These are phyloP conservation scores for Stachybotrys chlorohalonatus DNA, from an alignment of 2,329 filamentous ascomycete genomes.

Conservation along the genomic window DNA sequence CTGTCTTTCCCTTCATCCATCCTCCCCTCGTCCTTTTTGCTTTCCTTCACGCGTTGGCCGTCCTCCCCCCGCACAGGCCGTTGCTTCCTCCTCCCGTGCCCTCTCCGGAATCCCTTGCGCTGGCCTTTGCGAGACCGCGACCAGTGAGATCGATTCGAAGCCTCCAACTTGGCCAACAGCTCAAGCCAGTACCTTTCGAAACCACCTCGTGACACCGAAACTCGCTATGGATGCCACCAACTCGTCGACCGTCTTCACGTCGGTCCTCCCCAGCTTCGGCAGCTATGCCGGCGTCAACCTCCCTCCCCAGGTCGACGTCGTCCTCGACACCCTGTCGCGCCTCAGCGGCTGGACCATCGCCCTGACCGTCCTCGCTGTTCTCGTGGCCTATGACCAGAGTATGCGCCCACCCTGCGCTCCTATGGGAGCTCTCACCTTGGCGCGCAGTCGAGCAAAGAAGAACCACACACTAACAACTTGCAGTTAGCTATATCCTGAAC, in stretches of 20 bases:
- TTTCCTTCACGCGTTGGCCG: not conserved
- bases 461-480: conserved; percentile 4
- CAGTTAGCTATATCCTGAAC: conserved; percentile 65
- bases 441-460: not conserved
- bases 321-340: conserved; percentile 46
- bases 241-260: conserved; percentile 59
- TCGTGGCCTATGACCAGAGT: conserved; percentile 87
- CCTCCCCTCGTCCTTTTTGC: not conserved
- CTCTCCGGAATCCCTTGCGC: not conserved
- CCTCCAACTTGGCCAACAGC: no score
- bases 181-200: no score
- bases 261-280: conserved; percentile 56
- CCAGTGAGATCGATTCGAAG: no score
- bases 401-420: conserved; percentile 27
- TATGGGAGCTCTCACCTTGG: not conserved
- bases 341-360: conserved; percentile 54
- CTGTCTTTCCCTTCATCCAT: not conserved
- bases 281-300: conserved; percentile 39
- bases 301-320: conserved; percentile 45
- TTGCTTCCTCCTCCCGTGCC: not conserved
- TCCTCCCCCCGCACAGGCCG: not conserved
- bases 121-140: no score
- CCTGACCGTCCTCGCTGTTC: conserved; percentile 59
- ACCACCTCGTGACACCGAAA: not conserved
- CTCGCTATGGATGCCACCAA: conserved; percentile 47